These are phyloP conservation scores for Aotearoamyces nothofagi DNA, from an alignment of 2,329 filamentous ascomycete species.

Conservation along the genomic window DNA sequence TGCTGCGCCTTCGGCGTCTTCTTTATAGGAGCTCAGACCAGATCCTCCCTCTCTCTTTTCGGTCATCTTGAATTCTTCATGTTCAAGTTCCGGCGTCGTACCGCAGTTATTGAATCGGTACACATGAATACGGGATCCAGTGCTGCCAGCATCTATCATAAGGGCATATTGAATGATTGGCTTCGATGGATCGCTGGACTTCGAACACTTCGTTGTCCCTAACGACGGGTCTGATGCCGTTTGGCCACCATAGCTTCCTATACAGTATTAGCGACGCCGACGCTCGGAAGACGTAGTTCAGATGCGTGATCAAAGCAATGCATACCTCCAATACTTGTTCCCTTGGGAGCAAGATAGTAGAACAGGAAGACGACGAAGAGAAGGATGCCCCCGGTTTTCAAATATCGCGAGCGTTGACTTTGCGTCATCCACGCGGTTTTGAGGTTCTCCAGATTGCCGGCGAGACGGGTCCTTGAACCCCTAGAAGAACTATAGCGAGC, in stretches of 20 bases:
- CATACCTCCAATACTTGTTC: conserved; percentile 24
- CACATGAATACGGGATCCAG: conserved; percentile 93
- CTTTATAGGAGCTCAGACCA: conserved; percentile 71
- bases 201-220: conserved; percentile 62
- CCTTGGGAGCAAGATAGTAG: conserved; percentile 46
- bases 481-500: conserved; percentile 36
- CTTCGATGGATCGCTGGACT: conserved; percentile 74
- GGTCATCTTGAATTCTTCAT: conserved; percentile 88
- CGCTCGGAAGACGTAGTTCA: no score
- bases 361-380: conserved; percentile 44
- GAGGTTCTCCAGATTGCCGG: conserved; percentile 35
- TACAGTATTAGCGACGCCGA: no score
- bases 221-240: conserved; percentile 42
- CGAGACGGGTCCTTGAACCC: conserved; percentile 23
- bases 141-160: conserved; percentile 98
- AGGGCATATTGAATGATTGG: conserved; percentile 93
- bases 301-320: neutral
- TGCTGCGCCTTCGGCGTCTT: conserved; percentile 76
- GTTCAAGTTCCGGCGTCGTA: conserved; percentile 82
- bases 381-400: conserved; percentile 48
- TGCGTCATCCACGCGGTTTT: conserved; percentile 45
- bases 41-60: conserved; percentile 62
- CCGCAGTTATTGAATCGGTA: conserved; percentile 99
- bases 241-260: conserved; percentile 28
- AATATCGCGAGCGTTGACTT: conserved; percentile 48